A percentile compares a stretch with the other conserved stretches of the same genome.
These are phyloP conservation scores for Taiozyma sp. DNA, from an alignment of 1,139 yeast species.

Conservation along the genomic window DNA sequence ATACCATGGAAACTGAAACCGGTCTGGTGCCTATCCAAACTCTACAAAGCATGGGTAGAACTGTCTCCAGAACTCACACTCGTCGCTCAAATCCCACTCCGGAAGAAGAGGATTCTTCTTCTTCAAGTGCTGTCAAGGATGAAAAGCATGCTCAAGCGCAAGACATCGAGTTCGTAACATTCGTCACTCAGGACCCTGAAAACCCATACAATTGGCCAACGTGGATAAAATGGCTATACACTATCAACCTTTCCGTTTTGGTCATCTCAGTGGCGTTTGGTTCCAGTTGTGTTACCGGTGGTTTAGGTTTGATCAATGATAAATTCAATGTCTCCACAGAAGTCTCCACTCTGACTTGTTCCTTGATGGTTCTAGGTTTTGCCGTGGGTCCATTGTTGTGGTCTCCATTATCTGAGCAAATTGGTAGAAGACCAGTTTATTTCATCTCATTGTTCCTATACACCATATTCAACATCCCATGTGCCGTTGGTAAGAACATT, in stretches of 20 bases:
- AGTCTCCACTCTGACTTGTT: conserved; percentile 75
- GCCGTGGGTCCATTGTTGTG: conserved; percentile 84
- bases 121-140: conserved; percentile 15
- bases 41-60: conserved; percentile 62
- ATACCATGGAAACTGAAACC: conserved; percentile 78
- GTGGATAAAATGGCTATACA: conserved; percentile 57
- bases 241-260: conserved; percentile 57
- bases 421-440: conserved; percentile 84
- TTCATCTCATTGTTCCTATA: conserved; percentile 70
- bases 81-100: conserved; percentile 8
- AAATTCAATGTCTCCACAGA: conserved; percentile 67
- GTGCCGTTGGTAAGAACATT: conserved; percentile 82
- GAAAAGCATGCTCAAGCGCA: conserved; percentile 40
- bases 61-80: conserved; percentile 34
- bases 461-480: conserved; percentile 79
- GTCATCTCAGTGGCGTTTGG: conserved; percentile 91
- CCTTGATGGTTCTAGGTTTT: conserved; percentile 87
- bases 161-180: conserved; percentile 79
- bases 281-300: conserved; percentile 86
- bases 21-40: conserved; percentile 82
- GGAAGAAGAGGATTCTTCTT: conserved; percentile 9
- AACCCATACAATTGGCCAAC: conserved; percentile 84
- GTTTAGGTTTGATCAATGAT: conserved; percentile 58
- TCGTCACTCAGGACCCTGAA: conserved; percentile 69
- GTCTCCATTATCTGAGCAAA: conserved; percentile 86